A percentile compares a stretch with the other conserved stretches of the same genome.
These are phyloP conservation scores for Acrocalymma vagum DNA, from an alignment of 2,329 filamentous ascomycete genomes.

Conservation along the genomic window DNA sequence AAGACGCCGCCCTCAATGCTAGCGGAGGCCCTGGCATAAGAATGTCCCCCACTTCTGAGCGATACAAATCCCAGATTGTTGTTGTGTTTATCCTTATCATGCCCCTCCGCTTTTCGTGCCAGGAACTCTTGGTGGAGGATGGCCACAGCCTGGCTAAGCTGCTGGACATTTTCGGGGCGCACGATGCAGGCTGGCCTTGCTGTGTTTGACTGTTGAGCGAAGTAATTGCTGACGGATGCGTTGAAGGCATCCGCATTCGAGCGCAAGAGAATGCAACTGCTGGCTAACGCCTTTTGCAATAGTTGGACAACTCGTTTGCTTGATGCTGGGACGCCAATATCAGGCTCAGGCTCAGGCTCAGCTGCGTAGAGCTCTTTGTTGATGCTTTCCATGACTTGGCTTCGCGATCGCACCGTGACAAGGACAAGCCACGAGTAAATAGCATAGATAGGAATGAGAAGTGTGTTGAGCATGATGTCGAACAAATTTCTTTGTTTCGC, in stretches of 20 bases:
- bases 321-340: slow-evolving; percentile 7
- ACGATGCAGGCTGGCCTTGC: slow-evolving; percentile 6
- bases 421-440: slow-evolving; percentile 1
- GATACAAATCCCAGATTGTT: slow-evolving; percentile 5
- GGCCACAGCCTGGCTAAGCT: slow-evolving; percentile 7
- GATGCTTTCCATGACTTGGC: slow-evolving; percentile 6
- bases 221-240: slow-evolving; percentile 7
- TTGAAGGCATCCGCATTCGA: slow-evolving; percentile 7
- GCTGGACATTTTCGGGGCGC: slow-evolving; percentile 5
- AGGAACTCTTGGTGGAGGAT: slow-evolving; percentile 9
- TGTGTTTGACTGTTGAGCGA: slow-evolving; percentile 7
- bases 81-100: slow-evolving; percentile 1
- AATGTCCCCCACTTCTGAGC: slow-evolving; percentile 8
- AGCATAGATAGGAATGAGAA: slow-evolving; percentile 6
- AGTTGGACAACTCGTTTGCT: slow-evolving; percentile 5
- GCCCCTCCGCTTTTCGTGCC: slow-evolving; percentile 3
- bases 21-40: slow-evolving; percentile 3
- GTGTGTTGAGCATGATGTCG: no score
- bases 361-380: slow-evolving; percentile 4
- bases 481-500: no score
- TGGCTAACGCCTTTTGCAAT: slow-evolving; percentile 8
- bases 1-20: slow-evolving; percentile 9
- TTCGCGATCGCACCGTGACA: slow-evolving; percentile 5
- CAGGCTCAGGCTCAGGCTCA: slow-evolving; percentile 6
- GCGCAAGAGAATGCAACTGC: slow-evolving; percentile 4